These are phyloP conservation scores for Colletotrichum tropicicola DNA, from an alignment of 2,329 filamentous ascomycete genomes.

Conservation along the genomic window DNA sequence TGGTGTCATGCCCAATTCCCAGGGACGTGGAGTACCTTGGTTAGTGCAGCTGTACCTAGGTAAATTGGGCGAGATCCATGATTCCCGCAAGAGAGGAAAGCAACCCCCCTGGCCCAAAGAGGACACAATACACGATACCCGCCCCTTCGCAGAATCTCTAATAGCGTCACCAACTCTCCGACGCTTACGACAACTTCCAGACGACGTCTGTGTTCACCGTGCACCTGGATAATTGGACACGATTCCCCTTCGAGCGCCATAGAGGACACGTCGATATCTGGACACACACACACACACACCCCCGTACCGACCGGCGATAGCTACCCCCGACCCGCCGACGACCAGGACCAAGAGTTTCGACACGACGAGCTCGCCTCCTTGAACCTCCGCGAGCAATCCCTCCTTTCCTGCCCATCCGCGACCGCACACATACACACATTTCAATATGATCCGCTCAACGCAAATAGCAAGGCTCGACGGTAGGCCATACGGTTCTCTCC, in stretches of 20 bases:
- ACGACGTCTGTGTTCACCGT: background rate
- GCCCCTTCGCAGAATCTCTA: background rate
- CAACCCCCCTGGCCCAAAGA: conserved; percentile 13
- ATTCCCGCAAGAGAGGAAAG: background rate
- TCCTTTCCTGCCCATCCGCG: background rate
- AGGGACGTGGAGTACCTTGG: conserved; percentile 3
- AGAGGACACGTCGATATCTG: conserved; percentile 26
- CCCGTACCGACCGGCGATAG: background rate
- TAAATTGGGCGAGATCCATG: conserved; percentile 12
- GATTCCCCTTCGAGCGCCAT: background rate
- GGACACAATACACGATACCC: conserved; percentile 8
- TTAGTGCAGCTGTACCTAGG: background rate
- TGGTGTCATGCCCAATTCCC: conserved; percentile 25
- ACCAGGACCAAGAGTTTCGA: background rate
- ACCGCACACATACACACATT: background rate
- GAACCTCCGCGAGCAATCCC: background rate
- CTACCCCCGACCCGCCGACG: background rate
- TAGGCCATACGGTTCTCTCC: conserved; percentile 45
- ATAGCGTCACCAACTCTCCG: too few species aligned
- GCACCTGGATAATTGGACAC: background rate
- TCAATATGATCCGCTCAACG: conserved; percentile 84
- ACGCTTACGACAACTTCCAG: background rate
- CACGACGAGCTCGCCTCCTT: background rate
- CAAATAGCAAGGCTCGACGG: conserved; percentile 95
- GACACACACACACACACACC: background rate